These are phyloP conservation scores for Lipomyces yamadae DNA, from an alignment of 805 yeast genomes.

Conservation along the genomic window DNA sequence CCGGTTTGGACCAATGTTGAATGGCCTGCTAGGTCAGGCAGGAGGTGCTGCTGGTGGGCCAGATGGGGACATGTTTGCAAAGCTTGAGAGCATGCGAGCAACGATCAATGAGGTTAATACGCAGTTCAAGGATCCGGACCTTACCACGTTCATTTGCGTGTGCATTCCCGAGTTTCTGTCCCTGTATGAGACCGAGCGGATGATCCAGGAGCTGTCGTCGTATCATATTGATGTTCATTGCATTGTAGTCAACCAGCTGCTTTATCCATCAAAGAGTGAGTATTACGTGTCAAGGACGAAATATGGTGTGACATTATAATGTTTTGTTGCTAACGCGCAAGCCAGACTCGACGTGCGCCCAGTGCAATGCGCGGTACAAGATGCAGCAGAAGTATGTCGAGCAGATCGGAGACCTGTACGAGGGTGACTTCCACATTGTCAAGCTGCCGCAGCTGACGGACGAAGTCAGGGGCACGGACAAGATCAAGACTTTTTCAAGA, in stretches of 20 bases:
- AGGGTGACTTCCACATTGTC: conserved; percentile 87
- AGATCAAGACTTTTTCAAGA: conserved; percentile 79
- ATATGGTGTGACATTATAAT: too few species aligned
- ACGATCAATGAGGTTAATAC: conserved; percentile 86
- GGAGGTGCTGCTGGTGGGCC: conserved; percentile 54
- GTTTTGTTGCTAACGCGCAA: too few species aligned
- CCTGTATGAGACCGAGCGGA: conserved; percentile 94
- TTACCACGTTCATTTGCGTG: conserved; percentile 91
- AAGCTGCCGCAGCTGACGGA: conserved; percentile 94
- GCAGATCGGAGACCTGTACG: conserved; percentile 94
- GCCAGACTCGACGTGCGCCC: conserved; percentile 64
- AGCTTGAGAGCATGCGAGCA: conserved; percentile 77
- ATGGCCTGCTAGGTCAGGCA: conserved; percentile 59
- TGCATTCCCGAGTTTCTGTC: conserved; percentile 97
- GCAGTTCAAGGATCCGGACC: conserved; percentile 94
- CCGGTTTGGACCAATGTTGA: conserved; percentile 88
- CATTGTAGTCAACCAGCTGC: conserved; percentile 90
- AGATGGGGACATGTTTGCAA: conserved; percentile 67
- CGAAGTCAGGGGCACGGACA: conserved; percentile 92
- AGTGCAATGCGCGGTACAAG: conserved; percentile 90
- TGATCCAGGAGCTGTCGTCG: conserved; percentile 93
- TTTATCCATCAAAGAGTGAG: conserved; percentile 70
- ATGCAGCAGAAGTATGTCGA: conserved; percentile 95
- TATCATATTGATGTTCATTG: conserved; percentile 97
- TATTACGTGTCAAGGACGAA: neutral